These are phyloP conservation scores for Farysia itapuensis DNA, from an alignment of 1,284 basidiomycete species.

Conservation along the genomic window DNA sequence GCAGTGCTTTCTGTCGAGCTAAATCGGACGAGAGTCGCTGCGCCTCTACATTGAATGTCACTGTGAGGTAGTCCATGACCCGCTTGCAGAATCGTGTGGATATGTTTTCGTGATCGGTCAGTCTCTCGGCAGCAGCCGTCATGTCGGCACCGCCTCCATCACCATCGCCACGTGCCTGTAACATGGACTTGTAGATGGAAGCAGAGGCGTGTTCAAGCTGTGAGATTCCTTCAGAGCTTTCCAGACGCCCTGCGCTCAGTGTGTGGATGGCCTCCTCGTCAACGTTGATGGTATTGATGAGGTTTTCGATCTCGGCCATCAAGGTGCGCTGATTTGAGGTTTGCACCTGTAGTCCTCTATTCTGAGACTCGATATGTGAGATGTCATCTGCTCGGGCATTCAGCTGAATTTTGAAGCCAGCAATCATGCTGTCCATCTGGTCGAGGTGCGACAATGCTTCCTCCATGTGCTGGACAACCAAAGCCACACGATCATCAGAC, in stretches of 20 bases:
- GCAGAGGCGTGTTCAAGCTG: conserved; percentile 77
- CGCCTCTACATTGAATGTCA: conserved; percentile 71
- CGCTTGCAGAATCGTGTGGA: conserved; percentile 89
- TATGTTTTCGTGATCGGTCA: conserved; percentile 84
- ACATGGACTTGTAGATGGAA: conserved; percentile 90
- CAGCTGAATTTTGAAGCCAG: conserved; percentile 53
- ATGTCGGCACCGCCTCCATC: conserved; percentile 68
- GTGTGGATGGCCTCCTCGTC: conserved; percentile 73
- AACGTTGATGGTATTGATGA: conserved; percentile 88
- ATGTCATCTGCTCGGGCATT: conserved; percentile 72
- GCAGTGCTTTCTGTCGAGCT: conserved; percentile 17
- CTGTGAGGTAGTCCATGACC: conserved; percentile 80
- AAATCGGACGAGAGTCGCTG: conserved; percentile 40
- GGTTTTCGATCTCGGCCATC: conserved; percentile 49
- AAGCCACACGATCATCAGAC: conserved; percentile 76
- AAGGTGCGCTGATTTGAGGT: conserved; percentile 85
- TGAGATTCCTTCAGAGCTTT: conserved; percentile 72
- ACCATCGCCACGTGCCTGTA: conserved; percentile 77
- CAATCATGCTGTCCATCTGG: conserved; percentile 66
- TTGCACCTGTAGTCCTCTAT: conserved; percentile 93
- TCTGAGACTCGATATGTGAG: conserved; percentile 90
- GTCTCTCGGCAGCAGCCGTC: conserved; percentile 79
- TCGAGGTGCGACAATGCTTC: conserved; percentile 82
- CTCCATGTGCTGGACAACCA: conserved; percentile 86
- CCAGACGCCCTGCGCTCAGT: conserved; percentile 81